Conservation (phyloP, 139 green algal genomes). For the Dunaliella sp. region DNA sequence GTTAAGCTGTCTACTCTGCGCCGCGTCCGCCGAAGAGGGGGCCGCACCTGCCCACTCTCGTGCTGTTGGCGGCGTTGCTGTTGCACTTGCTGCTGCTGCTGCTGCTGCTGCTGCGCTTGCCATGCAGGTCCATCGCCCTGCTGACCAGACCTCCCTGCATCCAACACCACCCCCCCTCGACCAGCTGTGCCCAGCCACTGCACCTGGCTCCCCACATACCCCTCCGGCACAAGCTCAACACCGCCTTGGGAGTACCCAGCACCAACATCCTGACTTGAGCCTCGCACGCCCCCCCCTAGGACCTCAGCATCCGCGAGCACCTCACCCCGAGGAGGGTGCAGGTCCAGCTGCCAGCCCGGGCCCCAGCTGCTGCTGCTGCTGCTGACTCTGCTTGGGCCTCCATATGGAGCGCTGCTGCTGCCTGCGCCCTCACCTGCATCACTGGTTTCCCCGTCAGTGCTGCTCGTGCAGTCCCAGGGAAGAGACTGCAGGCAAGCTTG, state of each 20-base stretch:
- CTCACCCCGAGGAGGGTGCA: not conserved
- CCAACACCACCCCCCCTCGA: not conserved
- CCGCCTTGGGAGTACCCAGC: too few relatives aligned
- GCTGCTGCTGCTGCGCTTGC: not conserved
- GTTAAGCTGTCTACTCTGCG: too few relatives aligned
- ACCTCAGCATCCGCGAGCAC: not conserved
- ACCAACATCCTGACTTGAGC: too few relatives aligned
- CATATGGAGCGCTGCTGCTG: not conserved
- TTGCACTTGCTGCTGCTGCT: conserved; percentile 16
- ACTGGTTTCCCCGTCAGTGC: too few relatives aligned
- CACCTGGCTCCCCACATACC: too few relatives aligned
- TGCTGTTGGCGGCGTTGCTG: not conserved
- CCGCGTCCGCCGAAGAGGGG: too few relatives aligned
- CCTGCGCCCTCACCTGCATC: too few relatives aligned
- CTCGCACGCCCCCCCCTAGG: not conserved
- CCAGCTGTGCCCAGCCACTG: not conserved
- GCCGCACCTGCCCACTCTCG: too few relatives aligned
- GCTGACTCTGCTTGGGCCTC: not conserved
- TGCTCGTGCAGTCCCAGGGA: too few relatives aligned
- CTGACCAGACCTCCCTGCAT: not conserved
- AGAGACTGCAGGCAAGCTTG: too few relatives aligned
- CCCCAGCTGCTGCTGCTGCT: not conserved
- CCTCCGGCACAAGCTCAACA: too few relatives aligned
- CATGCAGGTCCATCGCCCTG: not conserved
- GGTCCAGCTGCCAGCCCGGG: not conserved